Evolutionary conservation across 1,139 yeast genomes (phyloP).

Genomic region (Nakaseomyces glabratus): DNA sequence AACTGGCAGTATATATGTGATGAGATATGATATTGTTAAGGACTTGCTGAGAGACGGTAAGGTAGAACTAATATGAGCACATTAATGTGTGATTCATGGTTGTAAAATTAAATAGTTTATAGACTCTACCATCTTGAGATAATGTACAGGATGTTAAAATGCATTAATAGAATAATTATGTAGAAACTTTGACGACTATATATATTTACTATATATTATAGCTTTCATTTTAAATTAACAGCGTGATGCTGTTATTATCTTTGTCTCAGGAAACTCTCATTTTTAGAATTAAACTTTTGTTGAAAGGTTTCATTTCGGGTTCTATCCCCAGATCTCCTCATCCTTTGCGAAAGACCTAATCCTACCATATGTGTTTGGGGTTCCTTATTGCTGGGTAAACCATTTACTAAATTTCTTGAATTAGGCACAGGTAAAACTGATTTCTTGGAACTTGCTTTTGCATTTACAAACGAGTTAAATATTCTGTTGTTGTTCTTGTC

Average conservation of each 20-base stretch:
- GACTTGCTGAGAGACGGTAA: conserved; percentile 23
- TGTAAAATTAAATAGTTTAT: no score
- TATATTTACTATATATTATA: background rate
- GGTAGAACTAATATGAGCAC: conserved; percentile 24
- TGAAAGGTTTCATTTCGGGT: background rate
- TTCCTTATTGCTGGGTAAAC: conserved; percentile 26
- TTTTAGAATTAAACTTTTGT: background rate
- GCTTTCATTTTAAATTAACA: background rate
- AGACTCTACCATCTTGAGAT: no score
- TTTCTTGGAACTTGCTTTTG: conserved; percentile 23
- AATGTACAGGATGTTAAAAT: no score
- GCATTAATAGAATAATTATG: no score
- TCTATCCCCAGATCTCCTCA: conserved; percentile 3
- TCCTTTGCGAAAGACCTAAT: conserved; percentile 7
- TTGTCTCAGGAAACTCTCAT: conserved; percentile 5
- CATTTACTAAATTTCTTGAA: conserved; percentile 28
- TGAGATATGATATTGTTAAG: conserved; percentile 46
- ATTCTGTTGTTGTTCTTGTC: conserved; percentile 15
- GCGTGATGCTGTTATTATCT: conserved; percentile 1
- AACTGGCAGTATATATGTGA: conserved; percentile 63
- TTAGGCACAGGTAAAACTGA: conserved; percentile 21
- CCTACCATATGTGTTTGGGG: conserved; percentile 11
- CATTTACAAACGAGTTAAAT: conserved; percentile 29
- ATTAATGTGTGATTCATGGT: no score
- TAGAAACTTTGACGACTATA: no score